Conservation (phyloP, 164 flowering plant genomes). For the Umbellularia californica region DNA sequence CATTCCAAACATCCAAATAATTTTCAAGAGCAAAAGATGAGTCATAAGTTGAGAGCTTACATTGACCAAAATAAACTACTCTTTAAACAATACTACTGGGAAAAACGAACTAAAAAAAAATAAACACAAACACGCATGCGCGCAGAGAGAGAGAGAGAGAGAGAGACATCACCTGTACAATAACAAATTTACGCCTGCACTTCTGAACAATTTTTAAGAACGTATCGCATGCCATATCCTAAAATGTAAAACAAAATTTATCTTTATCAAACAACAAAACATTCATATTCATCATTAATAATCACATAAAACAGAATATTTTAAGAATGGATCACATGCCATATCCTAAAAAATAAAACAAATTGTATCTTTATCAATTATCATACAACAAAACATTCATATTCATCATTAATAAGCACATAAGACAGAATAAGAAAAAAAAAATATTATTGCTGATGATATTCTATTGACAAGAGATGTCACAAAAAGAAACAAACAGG, state of each 20-base stretch:
- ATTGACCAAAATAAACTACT: too few relatives aligned
- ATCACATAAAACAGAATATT: neutral
- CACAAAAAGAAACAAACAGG: too few relatives aligned
- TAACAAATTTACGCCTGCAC: slow-evolving; percentile 96
- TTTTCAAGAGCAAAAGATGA: too few relatives aligned
- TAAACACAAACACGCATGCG: too few relatives aligned
- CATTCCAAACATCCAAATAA: too few relatives aligned
- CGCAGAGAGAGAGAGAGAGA: neutral
- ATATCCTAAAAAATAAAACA: slow-evolving; percentile 60
- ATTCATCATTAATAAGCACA: neutral
- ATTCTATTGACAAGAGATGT: too few relatives aligned
- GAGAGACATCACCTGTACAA: slow-evolving; percentile 58
- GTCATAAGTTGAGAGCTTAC: too few relatives aligned
- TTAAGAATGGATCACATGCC: slow-evolving; percentile 83
- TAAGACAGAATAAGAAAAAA: neutral
- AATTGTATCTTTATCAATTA: neutral
- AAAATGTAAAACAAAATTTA: slow-evolving; percentile 12
- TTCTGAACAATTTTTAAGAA: slow-evolving; percentile 98
- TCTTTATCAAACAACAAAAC: neutral
- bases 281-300: neutral
- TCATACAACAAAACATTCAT: neutral
- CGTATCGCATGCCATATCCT: slow-evolving; percentile 99
- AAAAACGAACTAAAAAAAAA: too few relatives aligned
- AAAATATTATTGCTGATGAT: too few relatives aligned
- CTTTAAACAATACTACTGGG: too few relatives aligned